Percentiles rank a stretch among this genome's conserved stretches.
These are phyloP conservation scores for Colletotrichum sp. DNA, from an alignment of 2,329 filamentous ascomycete species.

Conservation along the genomic window DNA sequence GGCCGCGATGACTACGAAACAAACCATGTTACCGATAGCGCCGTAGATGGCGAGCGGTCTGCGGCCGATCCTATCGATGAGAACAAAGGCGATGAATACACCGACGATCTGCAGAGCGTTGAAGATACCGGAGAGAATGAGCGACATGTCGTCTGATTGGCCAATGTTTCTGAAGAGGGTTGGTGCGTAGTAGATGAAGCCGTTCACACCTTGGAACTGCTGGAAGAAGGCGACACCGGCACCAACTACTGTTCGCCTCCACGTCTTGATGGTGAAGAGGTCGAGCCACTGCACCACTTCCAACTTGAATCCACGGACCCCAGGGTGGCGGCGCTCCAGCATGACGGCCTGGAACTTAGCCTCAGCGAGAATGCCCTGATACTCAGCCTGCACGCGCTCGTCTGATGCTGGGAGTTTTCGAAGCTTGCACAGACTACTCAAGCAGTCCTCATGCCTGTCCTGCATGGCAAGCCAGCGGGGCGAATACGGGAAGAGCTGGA, in stretches of 20 bases:
- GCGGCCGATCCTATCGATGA: constrained; percentile 49
- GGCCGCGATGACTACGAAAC: neutral
- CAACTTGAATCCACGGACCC: constrained; percentile 38
- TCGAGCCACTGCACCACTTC: constrained; percentile 51
- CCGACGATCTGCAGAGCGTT: constrained; percentile 39
- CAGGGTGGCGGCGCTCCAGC: constrained; percentile 39
- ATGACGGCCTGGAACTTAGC: constrained; percentile 48
- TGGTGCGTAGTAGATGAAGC: constrained; percentile 30
- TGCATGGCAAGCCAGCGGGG: constrained; percentile 49
- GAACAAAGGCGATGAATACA: constrained; percentile 27
- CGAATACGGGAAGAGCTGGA: constrained; percentile 49
- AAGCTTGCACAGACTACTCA: constrained; percentile 40
- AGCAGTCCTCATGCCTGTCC: constrained; percentile 40
- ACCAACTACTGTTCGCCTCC: constrained; percentile 44
- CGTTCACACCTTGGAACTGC: constrained; percentile 14
- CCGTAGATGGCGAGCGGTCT: constrained; percentile 31
- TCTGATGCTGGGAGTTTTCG: constrained; percentile 47
- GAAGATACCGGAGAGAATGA: constrained; percentile 38
- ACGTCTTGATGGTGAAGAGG: constrained; percentile 48
- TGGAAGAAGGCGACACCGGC: constrained; percentile 31
- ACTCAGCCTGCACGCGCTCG: constrained; percentile 48
- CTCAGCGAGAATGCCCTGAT: constrained; percentile 53
- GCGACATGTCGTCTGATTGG: constrained; percentile 27
- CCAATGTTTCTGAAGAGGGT: constrained; percentile 32
- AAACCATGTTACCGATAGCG: constrained; percentile 25